Conservation (phyloP, 2,329 filamentous ascomycete species). For the Colletotrichum kahawae region DNA sequence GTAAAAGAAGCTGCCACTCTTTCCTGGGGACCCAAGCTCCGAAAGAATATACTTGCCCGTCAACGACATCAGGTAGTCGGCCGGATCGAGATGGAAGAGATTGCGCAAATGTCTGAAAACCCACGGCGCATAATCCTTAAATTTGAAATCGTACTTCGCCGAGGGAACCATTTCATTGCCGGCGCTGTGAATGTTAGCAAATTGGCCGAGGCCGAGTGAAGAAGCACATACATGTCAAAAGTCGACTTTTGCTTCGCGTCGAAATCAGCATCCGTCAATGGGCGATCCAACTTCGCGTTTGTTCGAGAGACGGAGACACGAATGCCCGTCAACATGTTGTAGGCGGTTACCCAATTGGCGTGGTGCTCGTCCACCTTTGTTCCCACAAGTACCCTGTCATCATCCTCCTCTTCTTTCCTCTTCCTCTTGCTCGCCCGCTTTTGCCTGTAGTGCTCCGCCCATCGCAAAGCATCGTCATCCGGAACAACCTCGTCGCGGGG, state of each 20-base stretch:
- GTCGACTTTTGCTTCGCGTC: slow-evolving; percentile 95
- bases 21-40: slow-evolving; percentile 94
- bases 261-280: slow-evolving; percentile 91
- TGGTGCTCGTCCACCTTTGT: slow-evolving; percentile 98
- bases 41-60: slow-evolving; percentile 99
- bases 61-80: slow-evolving; percentile 96
- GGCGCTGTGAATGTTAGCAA: slow-evolving; percentile 63
- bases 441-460: slow-evolving; percentile 91
- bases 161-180: slow-evolving; percentile 97
- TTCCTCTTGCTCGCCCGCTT: slow-evolving; percentile 88
- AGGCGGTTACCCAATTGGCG: slow-evolving; percentile 96
- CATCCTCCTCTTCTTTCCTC: slow-evolving; percentile 84
- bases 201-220: slow-evolving; percentile 42
- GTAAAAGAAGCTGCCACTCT: slow-evolving; percentile 99
- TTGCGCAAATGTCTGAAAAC: slow-evolving; percentile 92
- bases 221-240: slow-evolving; percentile 92
- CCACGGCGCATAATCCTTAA: slow-evolving; percentile 99
- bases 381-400: slow-evolving; percentile 92
- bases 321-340: slow-evolving; percentile 99
- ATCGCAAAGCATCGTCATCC: slow-evolving; percentile 89
- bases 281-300: slow-evolving; percentile 94
- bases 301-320: slow-evolving; percentile 95
- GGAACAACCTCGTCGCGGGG: slow-evolving; percentile 82
- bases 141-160: slow-evolving; percentile 99
- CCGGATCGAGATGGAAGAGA: slow-evolving; percentile 90